phyloP scores from a whole-genome alignment of 139 green algal genomes.

The Yamagishiella unicocca region DNA sequence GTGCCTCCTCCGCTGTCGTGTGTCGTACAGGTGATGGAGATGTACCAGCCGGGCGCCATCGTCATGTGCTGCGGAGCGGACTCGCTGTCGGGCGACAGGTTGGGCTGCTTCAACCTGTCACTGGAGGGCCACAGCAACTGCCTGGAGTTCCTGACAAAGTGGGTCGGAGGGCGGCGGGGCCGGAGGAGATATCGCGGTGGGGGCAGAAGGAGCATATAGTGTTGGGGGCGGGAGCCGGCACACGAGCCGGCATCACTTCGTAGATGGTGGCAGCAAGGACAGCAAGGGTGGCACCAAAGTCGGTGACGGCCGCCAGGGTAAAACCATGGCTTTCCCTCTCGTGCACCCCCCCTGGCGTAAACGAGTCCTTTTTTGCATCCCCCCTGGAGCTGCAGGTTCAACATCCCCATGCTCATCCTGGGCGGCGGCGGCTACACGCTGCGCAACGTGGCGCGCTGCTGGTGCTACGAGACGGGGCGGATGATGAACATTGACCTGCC shows the following conservation, averaged over 20 bases:
- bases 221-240: too few species aligned
- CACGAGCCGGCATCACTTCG: too few species aligned
- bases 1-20: background rate
- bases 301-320: too few species aligned
- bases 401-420: conserved; percentile 95
- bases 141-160: conserved; percentile 94
- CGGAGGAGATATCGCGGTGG: background rate
- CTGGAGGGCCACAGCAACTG: conserved; percentile 92
- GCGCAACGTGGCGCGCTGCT: conserved; percentile 98
- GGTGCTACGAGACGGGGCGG: conserved; percentile 97
- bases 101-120: conserved; percentile 99
- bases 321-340: too few species aligned
- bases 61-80: conserved; percentile 98
- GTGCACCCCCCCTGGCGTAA: too few species aligned
- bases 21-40: conserved; percentile 89
- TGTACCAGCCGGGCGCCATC: conserved; percentile 96
- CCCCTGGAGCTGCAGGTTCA: conserved; percentile 68
- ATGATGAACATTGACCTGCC: conserved; percentile 88
- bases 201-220: too few species aligned
- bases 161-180: background rate
- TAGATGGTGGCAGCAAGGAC: too few species aligned
- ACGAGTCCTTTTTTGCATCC: too few species aligned
- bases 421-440: conserved; percentile 98
- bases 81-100: conserved; percentile 93
- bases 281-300: too few species aligned